Evolutionary conservation across 768 basidiomycete genomes (phyloP).

Genomic region (Mrakia blollopis): DNA sequence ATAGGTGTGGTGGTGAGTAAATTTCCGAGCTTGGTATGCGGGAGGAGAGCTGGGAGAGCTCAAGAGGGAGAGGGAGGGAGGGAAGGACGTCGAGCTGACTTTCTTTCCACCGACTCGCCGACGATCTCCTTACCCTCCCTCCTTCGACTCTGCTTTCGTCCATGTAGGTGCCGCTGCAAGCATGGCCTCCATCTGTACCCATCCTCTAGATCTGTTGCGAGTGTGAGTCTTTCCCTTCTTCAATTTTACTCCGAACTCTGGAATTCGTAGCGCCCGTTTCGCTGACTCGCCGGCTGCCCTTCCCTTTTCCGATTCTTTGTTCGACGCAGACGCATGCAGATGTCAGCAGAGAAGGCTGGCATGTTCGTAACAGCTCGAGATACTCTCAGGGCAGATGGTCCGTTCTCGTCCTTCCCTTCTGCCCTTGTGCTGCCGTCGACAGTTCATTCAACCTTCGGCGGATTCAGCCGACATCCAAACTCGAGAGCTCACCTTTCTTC

Average conservation of each 20-base stretch:
- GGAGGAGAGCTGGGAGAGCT: not conserved
- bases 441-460: not conserved
- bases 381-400: constrained; percentile 19
- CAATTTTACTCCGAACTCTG: not conserved
- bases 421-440: too few relatives aligned
- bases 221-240: constrained; percentile 19
- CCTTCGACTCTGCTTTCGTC: not conserved
- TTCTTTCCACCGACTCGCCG: not conserved
- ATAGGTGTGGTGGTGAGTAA: constrained; percentile 24
- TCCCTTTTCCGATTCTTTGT: not conserved
- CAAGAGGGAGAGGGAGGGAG: not conserved
- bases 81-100: constrained; percentile 9
- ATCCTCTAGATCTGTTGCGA: constrained; percentile 29
- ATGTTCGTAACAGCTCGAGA: not conserved
- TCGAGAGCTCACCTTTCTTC: not conserved
- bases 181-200: constrained; percentile 24
- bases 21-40: not conserved
- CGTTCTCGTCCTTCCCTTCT: not conserved
- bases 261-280: not conserved
- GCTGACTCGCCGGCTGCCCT: not conserved
- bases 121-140: not conserved
- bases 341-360: constrained; percentile 17
- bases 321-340: constrained; percentile 26
- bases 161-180: constrained; percentile 27
- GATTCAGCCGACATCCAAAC: not conserved